phyloP scores from a whole-genome alignment of 2,329 filamentous ascomycete species.

The Paracamarosporium sp. region DNA sequence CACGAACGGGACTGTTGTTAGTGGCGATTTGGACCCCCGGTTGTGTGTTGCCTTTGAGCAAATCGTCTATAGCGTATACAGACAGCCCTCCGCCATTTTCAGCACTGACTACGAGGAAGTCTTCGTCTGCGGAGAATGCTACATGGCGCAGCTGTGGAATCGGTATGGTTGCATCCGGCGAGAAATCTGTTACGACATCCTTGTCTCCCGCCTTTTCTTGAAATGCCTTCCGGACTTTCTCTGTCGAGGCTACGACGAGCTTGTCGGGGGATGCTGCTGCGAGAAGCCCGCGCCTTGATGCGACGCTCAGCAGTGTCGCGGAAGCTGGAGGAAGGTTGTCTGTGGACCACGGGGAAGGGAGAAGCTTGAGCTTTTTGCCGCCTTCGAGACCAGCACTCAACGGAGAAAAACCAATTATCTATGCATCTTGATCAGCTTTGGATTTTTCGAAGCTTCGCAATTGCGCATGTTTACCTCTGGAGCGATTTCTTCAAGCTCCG shows the following conservation, averaged over 20 bases:
- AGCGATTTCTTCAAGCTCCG: constrained; percentile 77
- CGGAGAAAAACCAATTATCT: constrained; percentile 81
- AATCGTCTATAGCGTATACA: constrained; percentile 76
- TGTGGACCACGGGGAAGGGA: constrained; percentile 78
- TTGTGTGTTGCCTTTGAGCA: constrained; percentile 68
- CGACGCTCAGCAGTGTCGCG: constrained; percentile 83
- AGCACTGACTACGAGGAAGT: constrained; percentile 80
- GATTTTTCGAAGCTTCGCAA: not conserved
- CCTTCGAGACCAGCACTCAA: constrained; percentile 63
- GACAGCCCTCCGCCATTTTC: constrained; percentile 82
- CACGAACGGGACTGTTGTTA: constrained; percentile 74
- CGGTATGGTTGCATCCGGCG: constrained; percentile 74
- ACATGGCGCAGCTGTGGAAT: constrained; percentile 86
- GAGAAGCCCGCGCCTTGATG: constrained; percentile 78
- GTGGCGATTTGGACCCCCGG: constrained; percentile 79
- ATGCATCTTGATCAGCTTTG: constrained; percentile 16
- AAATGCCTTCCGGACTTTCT: constrained; percentile 79
- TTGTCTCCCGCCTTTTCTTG: constrained; percentile 58
- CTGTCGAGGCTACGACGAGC: constrained; percentile 77
- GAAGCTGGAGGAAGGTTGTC: constrained; percentile 74
- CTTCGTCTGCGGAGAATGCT: constrained; percentile 88
- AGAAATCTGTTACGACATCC: constrained; percentile 73
- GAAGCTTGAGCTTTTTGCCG: constrained; percentile 79
- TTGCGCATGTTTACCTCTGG: constrained; percentile 71
- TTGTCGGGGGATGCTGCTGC: constrained; percentile 86